A percentile compares a stretch with the other conserved stretches of the same genome.
phyloP scores from a whole-genome alignment of 1,284 basidiomycete genomes.

The Trametes hirsuta region DNA sequence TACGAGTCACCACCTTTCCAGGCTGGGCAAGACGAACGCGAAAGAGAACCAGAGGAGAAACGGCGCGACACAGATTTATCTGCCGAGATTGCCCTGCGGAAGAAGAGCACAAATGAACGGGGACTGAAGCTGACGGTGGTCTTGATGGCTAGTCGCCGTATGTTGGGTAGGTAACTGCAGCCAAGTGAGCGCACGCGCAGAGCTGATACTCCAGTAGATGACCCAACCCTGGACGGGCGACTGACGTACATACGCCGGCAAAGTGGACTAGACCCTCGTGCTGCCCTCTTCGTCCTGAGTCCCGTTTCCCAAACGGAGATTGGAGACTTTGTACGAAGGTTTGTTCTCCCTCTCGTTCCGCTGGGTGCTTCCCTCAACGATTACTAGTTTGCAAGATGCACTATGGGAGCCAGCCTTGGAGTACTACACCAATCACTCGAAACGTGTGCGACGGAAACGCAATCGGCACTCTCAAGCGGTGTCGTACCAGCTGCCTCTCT shows the following conservation, averaged over 20 bases:
- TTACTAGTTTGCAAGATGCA: conserved; percentile 78
- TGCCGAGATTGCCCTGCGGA: conserved; percentile 76
- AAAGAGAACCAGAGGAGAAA: conserved; percentile 71
- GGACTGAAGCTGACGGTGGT: conserved; percentile 95
- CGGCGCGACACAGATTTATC: conserved; percentile 76
- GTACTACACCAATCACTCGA: conserved; percentile 91
- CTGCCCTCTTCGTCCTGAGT: conserved; percentile 92
- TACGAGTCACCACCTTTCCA: conserved; percentile 70
- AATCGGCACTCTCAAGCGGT: conserved; percentile 69
- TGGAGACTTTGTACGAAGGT: conserved; percentile 84
- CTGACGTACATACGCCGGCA: conserved; percentile 87
- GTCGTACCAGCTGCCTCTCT: conserved; percentile 48
- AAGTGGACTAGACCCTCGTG: conserved; percentile 88
- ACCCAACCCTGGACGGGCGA: conserved; percentile 80
- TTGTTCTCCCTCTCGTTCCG: background rate
- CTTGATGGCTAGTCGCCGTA: conserved; percentile 83
- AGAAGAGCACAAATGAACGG: conserved; percentile 80
- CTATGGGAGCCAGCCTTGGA: conserved; percentile 88
- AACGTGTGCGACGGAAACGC: conserved; percentile 88
- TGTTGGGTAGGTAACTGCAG: conserved; percentile 63
- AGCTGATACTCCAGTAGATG: conserved; percentile 53
- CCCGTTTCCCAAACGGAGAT: conserved; percentile 85
- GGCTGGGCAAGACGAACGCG: conserved; percentile 56
- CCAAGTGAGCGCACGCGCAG: background rate
- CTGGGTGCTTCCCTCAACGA: background rate